Percentiles rank a stretch among this genome's conserved stretches.
These are phyloP conservation scores for Rhodotorula diobovata DNA, from an alignment of 768 basidiomycete genomes.

Conservation along the genomic window DNA sequence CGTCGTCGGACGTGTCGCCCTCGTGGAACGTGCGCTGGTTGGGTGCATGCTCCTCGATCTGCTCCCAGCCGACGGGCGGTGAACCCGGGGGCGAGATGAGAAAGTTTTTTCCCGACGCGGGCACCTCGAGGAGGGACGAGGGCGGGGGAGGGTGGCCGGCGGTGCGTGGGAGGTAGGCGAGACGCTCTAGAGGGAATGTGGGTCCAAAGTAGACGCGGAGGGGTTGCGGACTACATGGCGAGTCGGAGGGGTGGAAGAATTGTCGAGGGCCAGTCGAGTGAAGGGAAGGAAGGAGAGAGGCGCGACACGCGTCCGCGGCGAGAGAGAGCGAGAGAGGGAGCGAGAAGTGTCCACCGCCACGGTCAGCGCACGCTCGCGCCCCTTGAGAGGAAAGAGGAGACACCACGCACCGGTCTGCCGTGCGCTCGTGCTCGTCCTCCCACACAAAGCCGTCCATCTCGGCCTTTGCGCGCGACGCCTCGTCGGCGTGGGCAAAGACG, in stretches of 20 bases:
- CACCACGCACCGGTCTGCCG: not conserved
- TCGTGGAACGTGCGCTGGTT: slow-evolving; percentile 58
- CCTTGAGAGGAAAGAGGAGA: too few relatives aligned
- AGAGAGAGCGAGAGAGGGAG: not conserved
- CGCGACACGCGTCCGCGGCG: slow-evolving; percentile 24
- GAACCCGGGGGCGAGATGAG: slow-evolving; percentile 97
- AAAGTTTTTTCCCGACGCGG: slow-evolving; percentile 82
- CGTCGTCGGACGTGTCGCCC: slow-evolving; percentile 47
- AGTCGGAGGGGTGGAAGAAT: not conserved
- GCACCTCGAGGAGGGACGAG: slow-evolving; percentile 63
- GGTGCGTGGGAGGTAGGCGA: slow-evolving; percentile 40
- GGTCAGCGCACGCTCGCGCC: not conserved
- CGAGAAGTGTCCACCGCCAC: too few relatives aligned
- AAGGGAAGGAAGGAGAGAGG: slow-evolving; percentile 16
- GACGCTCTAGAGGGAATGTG: slow-evolving; percentile 45
- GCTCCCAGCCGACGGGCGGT: slow-evolving; percentile 96
- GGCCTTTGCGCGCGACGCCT: slow-evolving; percentile 64
- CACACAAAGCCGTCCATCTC: slow-evolving; percentile 44
- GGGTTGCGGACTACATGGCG: slow-evolving; percentile 53
- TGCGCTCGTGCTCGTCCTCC: slow-evolving; percentile 48
- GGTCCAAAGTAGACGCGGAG: slow-evolving; percentile 59
- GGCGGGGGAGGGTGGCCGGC: slow-evolving; percentile 40
- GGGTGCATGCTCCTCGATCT: slow-evolving; percentile 80
- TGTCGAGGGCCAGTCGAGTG: not conserved
- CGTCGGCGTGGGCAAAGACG: slow-evolving; percentile 51